phyloP scores from a whole-genome alignment of 2,329 filamentous ascomycete genomes.

The Aspergillus chevalieri region DNA sequence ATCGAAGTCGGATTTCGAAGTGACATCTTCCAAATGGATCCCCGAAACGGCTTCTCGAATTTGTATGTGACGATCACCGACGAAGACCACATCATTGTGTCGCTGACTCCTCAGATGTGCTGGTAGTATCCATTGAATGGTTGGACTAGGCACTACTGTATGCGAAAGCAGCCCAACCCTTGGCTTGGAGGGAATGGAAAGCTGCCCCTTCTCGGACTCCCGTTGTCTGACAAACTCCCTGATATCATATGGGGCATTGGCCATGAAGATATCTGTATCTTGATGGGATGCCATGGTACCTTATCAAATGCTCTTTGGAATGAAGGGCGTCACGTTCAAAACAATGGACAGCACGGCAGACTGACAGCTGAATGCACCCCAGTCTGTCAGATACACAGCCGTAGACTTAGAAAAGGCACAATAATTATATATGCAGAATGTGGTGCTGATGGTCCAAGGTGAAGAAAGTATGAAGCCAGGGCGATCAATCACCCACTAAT shows the following conservation, averaged over 20 bases:
- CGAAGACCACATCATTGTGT: slow-evolving; percentile 77
- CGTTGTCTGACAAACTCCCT: not conserved
- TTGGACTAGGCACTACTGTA: slow-evolving; percentile 70
- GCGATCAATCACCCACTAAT: not conserved
- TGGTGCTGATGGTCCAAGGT: not conserved
- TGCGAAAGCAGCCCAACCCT: slow-evolving; percentile 67
- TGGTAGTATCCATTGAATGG: slow-evolving; percentile 70
- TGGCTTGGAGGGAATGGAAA: slow-evolving; percentile 32
- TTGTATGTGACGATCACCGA: slow-evolving; percentile 76
- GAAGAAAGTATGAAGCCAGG: not conserved
- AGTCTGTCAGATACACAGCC: not conserved
- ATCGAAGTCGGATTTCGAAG: slow-evolving; percentile 72
- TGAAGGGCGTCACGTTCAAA: not conserved
- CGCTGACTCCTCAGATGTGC: slow-evolving; percentile 65
- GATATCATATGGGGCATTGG: not conserved
- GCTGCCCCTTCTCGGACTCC: not conserved
- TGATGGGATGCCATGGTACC: slow-evolving; percentile 6
- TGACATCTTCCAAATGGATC: slow-evolving; percentile 67
- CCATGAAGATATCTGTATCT: not conserved
- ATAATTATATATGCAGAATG: not conserved
- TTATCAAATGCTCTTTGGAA: not conserved
- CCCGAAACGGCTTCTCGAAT: slow-evolving; percentile 64
- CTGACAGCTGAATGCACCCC: not conserved
- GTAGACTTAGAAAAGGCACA: not conserved
- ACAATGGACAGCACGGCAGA: not conserved